These are phyloP conservation scores for Phytophthora boehmeriae DNA, from an alignment of 352 stramenopile genomes.

Conservation along the genomic window DNA sequence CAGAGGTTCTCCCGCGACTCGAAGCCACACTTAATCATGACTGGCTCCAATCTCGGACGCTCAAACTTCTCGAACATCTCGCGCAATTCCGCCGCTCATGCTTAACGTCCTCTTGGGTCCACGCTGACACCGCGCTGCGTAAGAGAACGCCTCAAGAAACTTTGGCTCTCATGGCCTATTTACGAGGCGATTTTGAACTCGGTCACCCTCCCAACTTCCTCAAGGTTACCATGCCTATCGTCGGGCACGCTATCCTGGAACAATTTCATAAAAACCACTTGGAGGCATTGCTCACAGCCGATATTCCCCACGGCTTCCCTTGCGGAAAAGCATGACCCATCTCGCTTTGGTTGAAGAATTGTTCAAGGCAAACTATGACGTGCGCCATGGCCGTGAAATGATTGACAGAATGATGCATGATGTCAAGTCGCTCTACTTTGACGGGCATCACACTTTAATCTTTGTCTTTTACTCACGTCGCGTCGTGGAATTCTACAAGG, in stretches of 20 bases:
- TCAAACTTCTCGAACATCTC: background rate
- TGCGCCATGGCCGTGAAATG: background rate
- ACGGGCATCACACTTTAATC: background rate
- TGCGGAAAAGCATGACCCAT: conserved; percentile 1
- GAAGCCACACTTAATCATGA: background rate
- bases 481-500: background rate
- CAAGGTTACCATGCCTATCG: background rate
- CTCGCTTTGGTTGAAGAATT: background rate
- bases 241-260: background rate
- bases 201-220: background rate
- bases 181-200: background rate
- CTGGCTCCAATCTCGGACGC: background rate
- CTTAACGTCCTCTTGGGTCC: background rate
- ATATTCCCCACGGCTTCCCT: background rate
- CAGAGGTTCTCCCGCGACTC: background rate
- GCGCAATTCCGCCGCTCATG: background rate
- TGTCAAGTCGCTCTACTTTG: conserved; percentile 1
- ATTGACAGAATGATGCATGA: background rate
- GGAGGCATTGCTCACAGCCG: background rate
- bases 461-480: background rate
- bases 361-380: background rate
- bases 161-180: background rate
- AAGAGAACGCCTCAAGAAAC: background rate
- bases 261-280: background rate
- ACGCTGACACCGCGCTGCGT: background rate